Evolutionary conservation across 179 eudicot species (phyloP), one percentile per base, ranked within the genome.

Genomic region (Spinacia oleracea): DNA sequence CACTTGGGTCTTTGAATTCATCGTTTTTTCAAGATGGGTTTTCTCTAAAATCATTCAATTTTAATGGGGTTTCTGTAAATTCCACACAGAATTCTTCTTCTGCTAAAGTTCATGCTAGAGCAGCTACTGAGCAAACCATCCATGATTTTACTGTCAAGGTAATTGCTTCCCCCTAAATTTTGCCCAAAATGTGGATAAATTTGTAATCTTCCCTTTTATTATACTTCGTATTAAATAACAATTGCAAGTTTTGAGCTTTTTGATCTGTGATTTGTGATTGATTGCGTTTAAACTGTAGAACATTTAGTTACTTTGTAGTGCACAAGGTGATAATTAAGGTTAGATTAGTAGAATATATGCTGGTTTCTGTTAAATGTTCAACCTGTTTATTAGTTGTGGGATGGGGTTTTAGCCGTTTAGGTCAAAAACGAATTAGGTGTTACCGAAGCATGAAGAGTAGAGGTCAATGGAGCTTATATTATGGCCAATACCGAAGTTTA

Each of bases 111-210:
- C 46, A 71, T 70, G 92, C 97, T 43, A 85, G 89, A 80, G 94
- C 98, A 69, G 93, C 97, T 62, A 87, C 98, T 1, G 92, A 83
- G 77, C 90, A 92, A 76, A 89, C 88, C n/a, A 55, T 94, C 27
- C 86, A 95, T 85, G 98, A 95, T 81, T 95, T 63, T 83, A 90
- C 86, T 56, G 98, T 93, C 8, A 95, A 93, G 96, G 97, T 95
- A 82, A 15, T 62, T 79, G 14, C 35, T 66, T 72, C 14, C 42
- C 0, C 68, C 42, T 27, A n/a, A n/a, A 14, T 10, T 25, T 73
- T 56, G 6, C 4, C 1, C 67, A 55, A 25, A 50, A 8, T 43
- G 2, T 5, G 16, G 18, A 67, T 31, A 14, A 62, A 68, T 25
- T 74, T 50, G 46, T 12, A 2, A n/a, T 9, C 34, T 51, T 77